Evolutionary conservation across 2,329 filamentous ascomycete genomes (phyloP), one percentile per base, ranked within the genome.

Genomic region (Fusarium nygamai): DNA sequence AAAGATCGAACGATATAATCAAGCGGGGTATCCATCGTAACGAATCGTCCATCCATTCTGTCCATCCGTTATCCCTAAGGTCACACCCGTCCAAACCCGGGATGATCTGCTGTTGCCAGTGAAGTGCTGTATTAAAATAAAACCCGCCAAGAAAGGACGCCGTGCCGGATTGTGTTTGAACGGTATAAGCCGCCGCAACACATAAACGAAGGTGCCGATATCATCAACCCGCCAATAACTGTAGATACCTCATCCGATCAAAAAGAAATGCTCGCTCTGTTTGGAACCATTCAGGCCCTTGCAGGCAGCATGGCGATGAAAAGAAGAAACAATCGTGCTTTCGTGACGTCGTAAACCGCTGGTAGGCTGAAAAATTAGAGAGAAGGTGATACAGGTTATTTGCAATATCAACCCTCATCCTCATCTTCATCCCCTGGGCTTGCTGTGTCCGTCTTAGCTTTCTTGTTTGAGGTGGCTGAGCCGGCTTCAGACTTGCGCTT

Each of bases 401-500:
- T 61, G 66, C 68, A 31, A 62, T 58, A 67, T 82, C 79, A 86
- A 78, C 84, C 83, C 64, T 85, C 83, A 48, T 85, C 85, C 39
- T 86, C 85, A 44, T 85, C 85, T n/a, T 84, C 84, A 34, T 81
- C 80, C 51, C 81, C 79, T 57, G 79, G 78, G 64, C 78, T 82
- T 64, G 80, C 79, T 58, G 75, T 74, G 62, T 91, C 89, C 53
- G 90, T 85, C 76, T 86, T 88, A 72, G 87, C 84, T 83, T 88
- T 90, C 82, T 92, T 92, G 77, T 85, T 88, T 36, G 88, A 83
- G 38, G 84, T 83, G 27, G 80, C 81, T 22, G 83, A 83, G 62
- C 83, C 84, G 36, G 84, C 83, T 67, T 90, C 88, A 12, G 90
- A 89, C 81, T 92, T 92, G 77, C 90, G 86, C 83, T 92, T 92